Evolutionary conservation across 1,284 basidiomycete genomes (phyloP).

Genomic region (Boletellus sp.): DNA sequence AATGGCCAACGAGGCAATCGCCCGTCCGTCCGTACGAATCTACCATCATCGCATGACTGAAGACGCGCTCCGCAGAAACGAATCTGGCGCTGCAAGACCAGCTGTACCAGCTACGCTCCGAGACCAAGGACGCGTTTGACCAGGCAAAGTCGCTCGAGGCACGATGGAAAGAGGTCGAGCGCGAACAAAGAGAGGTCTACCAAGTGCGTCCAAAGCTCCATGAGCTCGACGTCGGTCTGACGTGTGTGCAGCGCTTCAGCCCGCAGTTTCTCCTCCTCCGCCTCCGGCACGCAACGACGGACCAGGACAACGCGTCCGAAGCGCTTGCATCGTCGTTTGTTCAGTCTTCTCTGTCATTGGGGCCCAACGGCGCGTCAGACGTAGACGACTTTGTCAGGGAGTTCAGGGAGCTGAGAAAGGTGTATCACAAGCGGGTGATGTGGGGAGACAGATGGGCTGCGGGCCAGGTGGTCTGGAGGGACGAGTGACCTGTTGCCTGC

Average conservation of each 20-base stretch:
- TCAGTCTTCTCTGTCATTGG: conserved; percentile 45
- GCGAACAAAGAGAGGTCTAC: conserved; percentile 82
- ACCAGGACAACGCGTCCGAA: conserved; percentile 87
- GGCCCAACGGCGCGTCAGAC: conserved; percentile 47
- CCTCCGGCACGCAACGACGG: conserved; percentile 78
- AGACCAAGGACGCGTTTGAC: conserved; percentile 82
- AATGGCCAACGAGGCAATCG: conserved; percentile 78
- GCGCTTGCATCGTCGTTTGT: conserved; percentile 77
- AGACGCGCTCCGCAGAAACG: conserved; percentile 39
- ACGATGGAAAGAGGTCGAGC: conserved; percentile 81
- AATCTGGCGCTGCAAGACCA: conserved; percentile 74
- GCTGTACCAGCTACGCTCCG: conserved; percentile 67
- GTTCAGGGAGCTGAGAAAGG: conserved; percentile 81
- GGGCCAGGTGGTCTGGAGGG: conserved; percentile 80
- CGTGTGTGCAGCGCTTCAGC: conserved; percentile 62
- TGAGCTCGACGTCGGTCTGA: conserved; percentile 9
- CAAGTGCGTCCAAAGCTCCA: conserved; percentile 51
- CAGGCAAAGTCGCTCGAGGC: conserved; percentile 77
- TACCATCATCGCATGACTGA: conserved; percentile 5
- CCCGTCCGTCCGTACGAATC: conserved; percentile 51
- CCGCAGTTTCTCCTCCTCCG: conserved; percentile 85
- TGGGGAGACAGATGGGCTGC: conserved; percentile 84
- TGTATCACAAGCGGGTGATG: conserved; percentile 86
- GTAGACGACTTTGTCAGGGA: conserved; percentile 85
- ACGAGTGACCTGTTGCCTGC: conserved; percentile 44